Evolutionary conservation across 495 filamentous ascomycete genomes (phyloP).

Genomic region (Amorphotheca resinae): DNA sequence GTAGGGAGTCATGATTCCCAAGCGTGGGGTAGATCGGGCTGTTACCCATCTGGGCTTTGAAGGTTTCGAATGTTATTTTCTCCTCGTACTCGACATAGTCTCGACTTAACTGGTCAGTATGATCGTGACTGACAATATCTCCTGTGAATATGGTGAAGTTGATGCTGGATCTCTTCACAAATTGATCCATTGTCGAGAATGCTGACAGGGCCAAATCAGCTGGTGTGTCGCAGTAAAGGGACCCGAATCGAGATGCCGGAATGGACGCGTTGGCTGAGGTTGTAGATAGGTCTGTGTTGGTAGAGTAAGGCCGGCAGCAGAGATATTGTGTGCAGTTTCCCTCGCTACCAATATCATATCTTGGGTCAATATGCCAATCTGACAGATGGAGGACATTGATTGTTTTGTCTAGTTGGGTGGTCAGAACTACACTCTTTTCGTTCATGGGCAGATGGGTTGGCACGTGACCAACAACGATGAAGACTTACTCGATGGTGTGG

Average conservation of each 20-base stretch:
- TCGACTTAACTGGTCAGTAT: conserved; percentile 28
- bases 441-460: too few species aligned
- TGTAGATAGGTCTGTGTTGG: background rate
- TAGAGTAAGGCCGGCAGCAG: conserved; percentile 28
- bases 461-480: background rate
- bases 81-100: conserved; percentile 36
- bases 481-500: background rate
- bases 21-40: conserved; percentile 28
- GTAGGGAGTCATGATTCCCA: conserved; percentile 45
- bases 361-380: conserved; percentile 39
- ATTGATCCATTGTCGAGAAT: conserved; percentile 1
- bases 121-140: conserved; percentile 38
- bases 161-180: conserved; percentile 12
- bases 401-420: background rate
- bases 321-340: conserved; percentile 32
- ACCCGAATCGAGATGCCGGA: conserved; percentile 19
- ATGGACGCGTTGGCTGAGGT: conserved; percentile 13
- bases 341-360: conserved; percentile 33
- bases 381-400: conserved; percentile 37
- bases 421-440: background rate
- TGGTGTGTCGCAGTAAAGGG: conserved; percentile 34
- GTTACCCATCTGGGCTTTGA: conserved; percentile 30
- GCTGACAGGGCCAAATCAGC: conserved; percentile 30
- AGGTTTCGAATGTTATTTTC: conserved; percentile 31
- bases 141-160: conserved; percentile 39